phyloP scores from a whole-genome alignment of 331 rosid genomes.

The Quercus tomentella region DNA sequence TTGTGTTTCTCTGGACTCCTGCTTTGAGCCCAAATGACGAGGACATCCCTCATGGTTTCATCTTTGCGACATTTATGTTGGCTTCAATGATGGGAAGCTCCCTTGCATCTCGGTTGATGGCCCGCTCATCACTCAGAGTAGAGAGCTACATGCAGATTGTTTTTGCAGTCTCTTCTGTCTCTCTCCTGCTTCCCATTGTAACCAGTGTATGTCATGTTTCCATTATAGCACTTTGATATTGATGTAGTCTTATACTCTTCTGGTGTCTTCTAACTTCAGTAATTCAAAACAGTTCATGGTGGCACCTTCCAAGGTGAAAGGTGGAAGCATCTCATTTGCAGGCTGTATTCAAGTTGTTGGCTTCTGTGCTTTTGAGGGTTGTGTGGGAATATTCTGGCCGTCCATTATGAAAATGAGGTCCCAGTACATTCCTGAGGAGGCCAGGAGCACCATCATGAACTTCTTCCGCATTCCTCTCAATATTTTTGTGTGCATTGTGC shows the following conservation, averaged over 20 bases:
- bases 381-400: constrained; percentile 99
- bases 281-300: constrained; percentile 67
- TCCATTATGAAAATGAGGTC: constrained; percentile 99
- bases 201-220: constrained; percentile 50
- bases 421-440: constrained; percentile 98
- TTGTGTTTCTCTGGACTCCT: constrained; percentile 96
- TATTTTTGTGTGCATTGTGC: constrained; percentile 91
- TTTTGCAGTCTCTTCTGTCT: constrained; percentile 57
- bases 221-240: not conserved
- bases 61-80: constrained; percentile 94
- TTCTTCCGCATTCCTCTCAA: constrained; percentile 99
- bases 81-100: constrained; percentile 99
- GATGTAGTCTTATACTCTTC: constrained; percentile 13
- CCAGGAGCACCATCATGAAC: constrained; percentile 99
- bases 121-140: constrained; percentile 57
- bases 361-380: constrained; percentile 86
- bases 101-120: constrained; percentile 73
- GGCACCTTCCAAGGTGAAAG: constrained; percentile 55
- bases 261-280: constrained; percentile 30
- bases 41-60: constrained; percentile 91
- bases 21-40: constrained; percentile 91
- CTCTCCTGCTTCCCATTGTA: constrained; percentile 65
- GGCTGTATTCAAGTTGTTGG: constrained; percentile 84
- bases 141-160: constrained; percentile 96
- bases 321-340: constrained; percentile 73